Evolutionary conservation across 2,329 filamentous ascomycete genomes (phyloP), one percentile per base, ranked within the genome.

Genomic region (Aspergillus neotritici): DNA sequence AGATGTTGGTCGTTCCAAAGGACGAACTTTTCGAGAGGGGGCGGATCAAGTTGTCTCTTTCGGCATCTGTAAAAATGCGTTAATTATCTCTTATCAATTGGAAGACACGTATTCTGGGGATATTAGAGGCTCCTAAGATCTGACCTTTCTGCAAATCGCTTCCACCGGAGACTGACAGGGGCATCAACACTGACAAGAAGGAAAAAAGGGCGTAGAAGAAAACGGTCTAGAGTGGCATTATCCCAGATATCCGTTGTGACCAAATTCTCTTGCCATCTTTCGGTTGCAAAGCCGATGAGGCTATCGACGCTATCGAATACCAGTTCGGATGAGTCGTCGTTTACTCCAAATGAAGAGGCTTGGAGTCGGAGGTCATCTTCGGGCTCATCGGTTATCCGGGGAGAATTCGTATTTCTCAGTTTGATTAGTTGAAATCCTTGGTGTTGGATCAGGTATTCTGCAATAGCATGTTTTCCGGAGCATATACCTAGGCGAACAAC

Each of bases 141-240:
- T 85, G 72, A 73, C 66, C 77, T 75, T 47, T 76, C 66, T 49
- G 79, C 80, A 71, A 86, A 89, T 35, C 93, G 84, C 56, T 78
- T 76, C 86, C 87, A 96, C 40, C 93, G 84, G 34, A 91, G 74
- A 38, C 79, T 85, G 35, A 96, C 76, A 2, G 93, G 93, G 4
- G 90, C 91, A 66, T 97, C 91, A 37, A 97, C 82, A 63, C 87
- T 91, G 59, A 98, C 74, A 29, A 97, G 79, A 38, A 98, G 77
- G 73, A 97, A 97, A 72, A 95, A 96, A 1, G 93, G 93, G 6
- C 93, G 80, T 14, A 83, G 77, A 47, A 83, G 71, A 39, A 96
- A 80, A 16, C 82, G 76, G 55, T 96, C 87, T 4, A 95, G 77
- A 6, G 84, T 78, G 3, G 67, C 64, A 54, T 89, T 84, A 53